Evolutionary conservation across 1,284 basidiomycete species (phyloP), one percentile per base, ranked within the genome.

Genomic region (Boletus semigastroideus): DNA sequence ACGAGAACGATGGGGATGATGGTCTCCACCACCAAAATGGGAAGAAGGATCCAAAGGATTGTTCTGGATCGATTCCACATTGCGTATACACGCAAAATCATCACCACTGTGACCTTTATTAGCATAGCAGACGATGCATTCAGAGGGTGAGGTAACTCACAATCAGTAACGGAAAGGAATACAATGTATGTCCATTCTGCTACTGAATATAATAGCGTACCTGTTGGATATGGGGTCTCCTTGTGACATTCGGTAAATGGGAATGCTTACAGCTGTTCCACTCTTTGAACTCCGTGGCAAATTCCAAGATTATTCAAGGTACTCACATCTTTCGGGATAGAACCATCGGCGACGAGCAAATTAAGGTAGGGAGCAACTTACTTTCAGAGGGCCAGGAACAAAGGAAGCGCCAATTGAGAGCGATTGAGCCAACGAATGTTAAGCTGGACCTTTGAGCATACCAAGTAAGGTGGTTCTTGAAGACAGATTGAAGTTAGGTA

Each of bases 1-100:
- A 17, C 36, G 6, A 51, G 17, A 33, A 33, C 11, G 2, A 43
- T 13, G 7, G 14, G 20, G 6, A 8, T 9, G 14, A 51, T 17
- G 3, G 17, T 16, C 38, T 39, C 41, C 13, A 17, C 11, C 22
- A 30, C 13, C 13, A 28, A 51, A 19, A 52, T 13, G 6, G 14
- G 20, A 5, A 52, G 12, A 16, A 52, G 51, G 25, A 34, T 5
- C 8, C 2, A 43, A 2, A 63, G 40, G 4, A 60, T 43, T 3
- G 3, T 28, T 11, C 27, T 60, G 4, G 60, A 60, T 39, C 19
- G 49, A 41, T 39, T 47, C 54, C 58, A 63, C 50, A 60, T 58
- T 11, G 51, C 45, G 30, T 58, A 57, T 4, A 60, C 42, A 0
- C 54, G 51, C 16, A 62, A n/a, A 19, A 61, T 39, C 51, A 63